phyloP scores from a whole-genome alignment of 345 rosid species.

The Populus deltoides region DNA sequence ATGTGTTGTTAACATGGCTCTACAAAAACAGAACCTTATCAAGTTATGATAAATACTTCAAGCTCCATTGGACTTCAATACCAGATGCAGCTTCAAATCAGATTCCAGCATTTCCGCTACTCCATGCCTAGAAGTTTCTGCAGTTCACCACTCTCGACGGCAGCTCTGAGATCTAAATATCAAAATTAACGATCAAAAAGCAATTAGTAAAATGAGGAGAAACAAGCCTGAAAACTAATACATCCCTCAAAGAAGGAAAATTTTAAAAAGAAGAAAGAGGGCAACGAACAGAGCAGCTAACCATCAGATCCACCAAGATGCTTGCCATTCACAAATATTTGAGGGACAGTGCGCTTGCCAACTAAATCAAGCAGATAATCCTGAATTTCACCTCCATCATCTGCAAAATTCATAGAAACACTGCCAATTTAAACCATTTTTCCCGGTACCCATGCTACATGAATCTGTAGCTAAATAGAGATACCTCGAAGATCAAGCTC shows the following conservation, averaged over 20 bases:
- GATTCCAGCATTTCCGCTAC: background rate
- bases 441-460: too few relatives aligned
- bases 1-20: background rate
- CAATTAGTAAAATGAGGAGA: background rate
- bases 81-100: background rate
- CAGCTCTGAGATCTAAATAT: slow-evolving; percentile 51
- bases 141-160: slow-evolving; percentile 46
- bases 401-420: background rate
- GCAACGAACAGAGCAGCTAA: background rate
- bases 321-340: slow-evolving; percentile 31
- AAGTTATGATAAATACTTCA: background rate
- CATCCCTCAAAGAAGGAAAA: background rate
- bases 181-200: slow-evolving; percentile 8
- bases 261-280: background rate
- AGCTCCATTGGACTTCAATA: background rate
- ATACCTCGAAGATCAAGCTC: slow-evolving; percentile 32
- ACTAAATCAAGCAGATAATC: slow-evolving; percentile 27
- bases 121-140: slow-evolving; percentile 37
- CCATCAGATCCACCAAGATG: slow-evolving; percentile 38
- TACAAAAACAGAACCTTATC: background rate
- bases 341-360: slow-evolving; percentile 28
- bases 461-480: background rate
- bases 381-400: slow-evolving; percentile 28
- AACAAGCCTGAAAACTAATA: background rate
- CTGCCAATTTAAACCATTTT: background rate